A percentile compares a stretch with the other conserved stretches of the same genome.
Evolutionary conservation across 345 rosid genomes (phyloP).

Genomic region (Litchi chinensis): DNA sequence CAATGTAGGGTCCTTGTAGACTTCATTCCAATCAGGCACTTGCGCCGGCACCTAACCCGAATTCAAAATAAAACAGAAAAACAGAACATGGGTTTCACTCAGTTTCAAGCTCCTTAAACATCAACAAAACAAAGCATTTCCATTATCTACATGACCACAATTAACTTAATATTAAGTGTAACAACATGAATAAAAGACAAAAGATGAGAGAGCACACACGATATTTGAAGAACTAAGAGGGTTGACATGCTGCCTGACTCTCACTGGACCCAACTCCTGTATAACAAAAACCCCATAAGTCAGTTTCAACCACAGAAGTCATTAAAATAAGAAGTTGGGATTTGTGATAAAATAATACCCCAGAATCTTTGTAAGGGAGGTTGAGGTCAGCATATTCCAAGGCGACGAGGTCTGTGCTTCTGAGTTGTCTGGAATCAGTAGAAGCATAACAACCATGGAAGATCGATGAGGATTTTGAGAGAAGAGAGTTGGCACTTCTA

Average conservation of each 20-base stretch:
- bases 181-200: not conserved
- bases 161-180: not conserved
- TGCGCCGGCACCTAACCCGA: conserved; percentile 33
- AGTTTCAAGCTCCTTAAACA: not conserved
- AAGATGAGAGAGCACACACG: conserved; percentile 36
- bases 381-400: conserved; percentile 82
- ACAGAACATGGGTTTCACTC: not conserved
- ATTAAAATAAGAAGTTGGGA: not conserved
- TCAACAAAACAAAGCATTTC: not conserved
- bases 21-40: conserved; percentile 68
- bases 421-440: conserved; percentile 25
- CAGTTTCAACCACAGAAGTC: not conserved
- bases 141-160: not conserved
- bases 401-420: conserved; percentile 69
- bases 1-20: conserved; percentile 71
- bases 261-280: conserved; percentile 78
- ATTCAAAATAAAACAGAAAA: not conserved
- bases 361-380: conserved; percentile 56
- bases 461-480: conserved; percentile 8
- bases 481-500: conserved; percentile 2
- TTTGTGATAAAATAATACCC: conserved; percentile 36
- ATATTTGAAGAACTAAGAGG: conserved; percentile 83
- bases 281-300: conserved; percentile 10
- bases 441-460: conserved; percentile 24
- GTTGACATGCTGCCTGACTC: conserved; percentile 94